Evolutionary conservation across 208 protist genomes (phyloP).

Genomic region (Leishmania amazonensis): DNA sequence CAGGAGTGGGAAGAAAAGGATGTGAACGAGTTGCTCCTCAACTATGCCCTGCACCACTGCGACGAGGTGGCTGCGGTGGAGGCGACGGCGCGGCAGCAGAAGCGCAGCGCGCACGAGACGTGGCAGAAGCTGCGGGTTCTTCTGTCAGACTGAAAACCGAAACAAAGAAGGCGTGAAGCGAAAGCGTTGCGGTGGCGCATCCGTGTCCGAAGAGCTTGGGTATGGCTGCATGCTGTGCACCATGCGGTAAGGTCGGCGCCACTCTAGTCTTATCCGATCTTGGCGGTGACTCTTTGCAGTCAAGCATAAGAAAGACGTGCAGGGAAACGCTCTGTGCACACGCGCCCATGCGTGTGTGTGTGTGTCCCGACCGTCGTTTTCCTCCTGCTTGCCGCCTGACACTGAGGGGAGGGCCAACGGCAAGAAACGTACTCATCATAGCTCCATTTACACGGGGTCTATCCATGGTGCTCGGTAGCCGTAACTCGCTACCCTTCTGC

Average conservation of each 20-base stretch:
- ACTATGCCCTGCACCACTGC: slow-evolving; percentile 46
- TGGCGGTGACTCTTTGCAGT: background rate
- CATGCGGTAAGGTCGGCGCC: background rate
- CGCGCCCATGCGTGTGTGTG: background rate
- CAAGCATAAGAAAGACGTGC: background rate
- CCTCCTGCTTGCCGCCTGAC: background rate
- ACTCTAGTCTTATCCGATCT: background rate
- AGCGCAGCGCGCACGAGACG: slow-evolving; percentile 42
- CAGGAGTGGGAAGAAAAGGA: slow-evolving; percentile 55
- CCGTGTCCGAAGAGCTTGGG: background rate
- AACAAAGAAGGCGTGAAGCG: background rate
- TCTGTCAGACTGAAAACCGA: slow-evolving; percentile 18
- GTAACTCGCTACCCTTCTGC: background rate
- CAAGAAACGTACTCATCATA: background rate
- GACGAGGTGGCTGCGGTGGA: slow-evolving; percentile 81
- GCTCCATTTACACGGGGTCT: background rate
- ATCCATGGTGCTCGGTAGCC: background rate
- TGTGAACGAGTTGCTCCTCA: slow-evolving; percentile 43
- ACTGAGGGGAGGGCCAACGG: background rate
- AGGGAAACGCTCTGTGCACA: background rate
- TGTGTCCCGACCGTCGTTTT: background rate
- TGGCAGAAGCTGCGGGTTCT: slow-evolving; percentile 34
- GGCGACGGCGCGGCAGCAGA: slow-evolving; percentile 36
- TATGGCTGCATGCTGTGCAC: background rate
- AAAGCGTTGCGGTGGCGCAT: background rate